Evolutionary conservation across 140 eudicot genomes (phyloP), one percentile per base, ranked within the genome.

Genomic region (Cichorium intybus): DNA sequence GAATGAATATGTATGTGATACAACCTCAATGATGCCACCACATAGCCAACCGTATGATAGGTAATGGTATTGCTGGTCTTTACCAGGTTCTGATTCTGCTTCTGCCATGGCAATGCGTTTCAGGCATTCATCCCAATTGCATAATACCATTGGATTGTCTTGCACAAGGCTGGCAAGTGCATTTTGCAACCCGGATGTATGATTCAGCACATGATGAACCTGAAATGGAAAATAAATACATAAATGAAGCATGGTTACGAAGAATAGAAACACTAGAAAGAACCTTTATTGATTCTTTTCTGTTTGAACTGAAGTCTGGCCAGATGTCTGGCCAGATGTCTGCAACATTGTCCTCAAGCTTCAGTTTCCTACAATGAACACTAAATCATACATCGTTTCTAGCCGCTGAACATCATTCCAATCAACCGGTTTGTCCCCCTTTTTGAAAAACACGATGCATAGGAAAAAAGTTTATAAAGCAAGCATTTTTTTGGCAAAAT

Each of bases 151-250:
- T 59, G 94, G 95, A 77, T 81, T 78, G 48, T 90, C 97, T 56
- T 67, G 81, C 29, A 74, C 78, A 48, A 75, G 68, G 72, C 74
- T 69, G 39, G 83, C 82, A 65, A 87, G 37, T 45, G 97, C 95
- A 78, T 85, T 87, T 24, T 90, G 97, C 75, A 90, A 45, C 18
- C 97, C 96, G 60, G 97, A 80, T 75, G 96, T 87, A 72, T 90
- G 97, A 77, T 90, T 87, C 24, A 90, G 97, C 65, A 87, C 95
- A 72, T 90, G 97, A 79, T 90, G 95, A 71, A 90, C 94, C 97
- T 86, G 56, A 15, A 46, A 7, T 7, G 65, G 70, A 86, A 95
- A 76, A 86, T 87, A 24, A 90, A 95, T 69, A 87, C 93, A 71
- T 90, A n/a, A 95, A 78, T 90, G 94, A 70, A 90, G 89, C 97